Percentiles rank a stretch among this genome's conserved stretches.
phyloP scores from a whole-genome alignment of 2,329 filamentous ascomycete species.

The Aureobasidium lini region DNA sequence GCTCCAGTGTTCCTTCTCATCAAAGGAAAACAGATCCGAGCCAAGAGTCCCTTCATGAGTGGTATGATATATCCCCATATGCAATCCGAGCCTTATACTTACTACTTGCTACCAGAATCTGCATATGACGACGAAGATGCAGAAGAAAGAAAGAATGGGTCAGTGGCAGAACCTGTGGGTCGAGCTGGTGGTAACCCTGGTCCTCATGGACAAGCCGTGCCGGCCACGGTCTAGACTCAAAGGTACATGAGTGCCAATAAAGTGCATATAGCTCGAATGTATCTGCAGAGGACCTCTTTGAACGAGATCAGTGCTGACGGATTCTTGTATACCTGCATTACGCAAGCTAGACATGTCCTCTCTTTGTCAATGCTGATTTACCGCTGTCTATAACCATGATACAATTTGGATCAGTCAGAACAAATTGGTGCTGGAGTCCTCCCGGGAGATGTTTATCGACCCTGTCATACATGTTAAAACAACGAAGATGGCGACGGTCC shows the following conservation, averaged over 20 bases:
- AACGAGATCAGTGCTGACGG: too few relatives aligned
- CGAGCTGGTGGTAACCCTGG: background rate
- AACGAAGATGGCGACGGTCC: too few relatives aligned
- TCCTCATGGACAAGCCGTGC: constrained; percentile 1
- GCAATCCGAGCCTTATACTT: constrained; percentile 59
- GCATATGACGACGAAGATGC: constrained; percentile 21
- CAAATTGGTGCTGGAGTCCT: too few relatives aligned
- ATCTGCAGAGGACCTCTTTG: too few relatives aligned
- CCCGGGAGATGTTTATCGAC: too few relatives aligned
- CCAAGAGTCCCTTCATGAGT: constrained; percentile 46
- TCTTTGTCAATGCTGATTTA: too few relatives aligned
- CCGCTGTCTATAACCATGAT: too few relatives aligned
- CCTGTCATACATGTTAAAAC: too few relatives aligned
- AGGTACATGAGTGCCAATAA: too few relatives aligned
- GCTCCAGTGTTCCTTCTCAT: constrained; percentile 34
- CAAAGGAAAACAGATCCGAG: constrained; percentile 23
- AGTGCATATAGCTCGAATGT: background rate
- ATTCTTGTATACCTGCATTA: too few relatives aligned
- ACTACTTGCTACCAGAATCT: constrained; percentile 24
- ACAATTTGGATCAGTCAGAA: too few relatives aligned
- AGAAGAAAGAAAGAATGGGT: constrained; percentile 13
- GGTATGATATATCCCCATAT: constrained; percentile 77
- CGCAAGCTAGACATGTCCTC: too few relatives aligned
- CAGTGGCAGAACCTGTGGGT: background rate
- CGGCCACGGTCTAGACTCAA: background rate